Evolutionary conservation across 108 stramenopile genomes (phyloP).

Genomic region (Phaeodactylum tricornutum): DNA sequence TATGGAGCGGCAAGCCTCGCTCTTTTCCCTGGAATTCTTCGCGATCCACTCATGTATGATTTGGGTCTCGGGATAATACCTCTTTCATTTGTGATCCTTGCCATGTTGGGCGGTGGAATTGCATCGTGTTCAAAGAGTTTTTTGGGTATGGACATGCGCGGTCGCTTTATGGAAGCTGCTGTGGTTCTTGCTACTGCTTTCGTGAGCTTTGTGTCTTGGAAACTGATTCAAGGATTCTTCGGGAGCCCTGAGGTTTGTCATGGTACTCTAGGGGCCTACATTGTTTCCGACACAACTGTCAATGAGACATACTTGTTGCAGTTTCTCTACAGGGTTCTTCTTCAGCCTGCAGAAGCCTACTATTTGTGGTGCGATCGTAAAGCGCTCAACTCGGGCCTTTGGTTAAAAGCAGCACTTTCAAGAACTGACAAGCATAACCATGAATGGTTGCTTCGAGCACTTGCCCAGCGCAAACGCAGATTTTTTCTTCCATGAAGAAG

Average conservation of each 20-base stretch:
- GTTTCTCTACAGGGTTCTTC: constrained; percentile 11
- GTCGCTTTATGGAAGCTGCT: constrained; percentile 53
- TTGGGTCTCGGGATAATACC: constrained; percentile 51
- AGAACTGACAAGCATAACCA: constrained; percentile 18
- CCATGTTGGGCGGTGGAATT: constrained; percentile 63
- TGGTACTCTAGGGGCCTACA: constrained; percentile 31
- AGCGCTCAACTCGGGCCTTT: constrained; percentile 20
- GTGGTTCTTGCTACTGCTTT: constrained; percentile 57
- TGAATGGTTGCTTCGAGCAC: constrained; percentile 51
- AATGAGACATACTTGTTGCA: constrained; percentile 1
- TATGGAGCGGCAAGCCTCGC: constrained; percentile 37
- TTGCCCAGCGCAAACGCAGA: constrained; percentile 48
- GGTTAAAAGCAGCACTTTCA: constrained; percentile 21
- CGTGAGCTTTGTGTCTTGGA: constrained; percentile 51
- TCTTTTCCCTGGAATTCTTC: constrained; percentile 57
- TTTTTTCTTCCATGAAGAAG: constrained; percentile 39
- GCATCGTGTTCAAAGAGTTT: constrained; percentile 51
- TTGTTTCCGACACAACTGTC: constrained; percentile 2
- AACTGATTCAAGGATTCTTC: constrained; percentile 66
- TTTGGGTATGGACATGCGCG: constrained; percentile 65
- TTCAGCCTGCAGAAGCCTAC: constrained; percentile 23
- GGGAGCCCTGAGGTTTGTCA: constrained; percentile 49
- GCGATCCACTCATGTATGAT: constrained; percentile 72
- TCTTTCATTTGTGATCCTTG: constrained; percentile 59
- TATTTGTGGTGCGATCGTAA: constrained; percentile 36